Base-by-base conservation (phyloP, 805 yeast genomes). In the Hanseniaspora lachancei region DNA sequence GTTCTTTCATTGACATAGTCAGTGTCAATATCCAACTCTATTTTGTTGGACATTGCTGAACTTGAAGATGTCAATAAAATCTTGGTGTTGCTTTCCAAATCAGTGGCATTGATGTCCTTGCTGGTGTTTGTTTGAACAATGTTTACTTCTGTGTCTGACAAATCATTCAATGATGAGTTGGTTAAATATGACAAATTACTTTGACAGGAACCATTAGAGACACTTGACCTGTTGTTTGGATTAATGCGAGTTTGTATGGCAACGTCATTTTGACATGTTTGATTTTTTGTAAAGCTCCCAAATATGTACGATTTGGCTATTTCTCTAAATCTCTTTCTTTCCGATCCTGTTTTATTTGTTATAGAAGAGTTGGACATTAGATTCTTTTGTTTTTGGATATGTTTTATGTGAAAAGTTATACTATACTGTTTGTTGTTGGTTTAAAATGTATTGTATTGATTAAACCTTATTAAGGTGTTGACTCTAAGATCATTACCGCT, bases 1-100 rank as follows among this genome's bases (percentile, higher is more conserved):
- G 74, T 64, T 54, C 60, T 60, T 24, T 20, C 16, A 29, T 29
- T 32, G 2, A 54, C 32, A 43, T 46, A 54, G 10, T 39, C 50
- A 9, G 51, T 46, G n/a, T 47, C 38, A 2, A 53, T 9, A 12
- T 47, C 35, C 20, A 47, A 13, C 24, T 34, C 39, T 9, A 47
- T 47, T 24, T 20, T 32, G 20, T 34, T 47, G 5, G 40, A 23
- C 29, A 23, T 15, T 20, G 21, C 10, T 10, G 44, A 41, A 6
- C n/a, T 23, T 4, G 44, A 41, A 13, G 44, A 41, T 15, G 44
- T 15, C 44, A 23, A 18, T 5, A 3, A 9, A 4, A 23, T 41
- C 15, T 29, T 49, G 15, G 16, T 40, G 13, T 29, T 36, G 18
- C 21, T 21, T 5, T 15, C 43, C 24, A 16, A 5, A 27, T 24